These are phyloP conservation scores for Lantana camara DNA, from an alignment of 257 asterid genomes.

Conservation along the genomic window DNA sequence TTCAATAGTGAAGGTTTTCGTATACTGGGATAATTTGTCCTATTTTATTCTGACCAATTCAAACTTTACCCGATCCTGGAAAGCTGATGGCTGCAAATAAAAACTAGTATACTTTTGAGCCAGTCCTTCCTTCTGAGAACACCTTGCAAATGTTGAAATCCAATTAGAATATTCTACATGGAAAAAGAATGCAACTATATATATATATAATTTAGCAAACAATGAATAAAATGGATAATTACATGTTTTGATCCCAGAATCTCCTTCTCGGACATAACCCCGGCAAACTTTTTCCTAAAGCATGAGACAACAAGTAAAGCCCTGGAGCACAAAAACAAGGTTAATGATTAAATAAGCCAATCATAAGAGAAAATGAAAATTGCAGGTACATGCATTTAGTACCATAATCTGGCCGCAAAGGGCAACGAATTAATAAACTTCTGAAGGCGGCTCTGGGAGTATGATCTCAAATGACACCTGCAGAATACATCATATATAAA, in stretches of 20 bases:
- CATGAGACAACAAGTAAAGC: slow-evolving; percentile 61
- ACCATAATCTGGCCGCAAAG: slow-evolving; percentile 88
- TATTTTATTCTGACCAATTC: slow-evolving; percentile 17
- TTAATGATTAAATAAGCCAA: slow-evolving; percentile 24
- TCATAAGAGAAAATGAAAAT: background rate
- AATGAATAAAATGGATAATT: slow-evolving; percentile 29
- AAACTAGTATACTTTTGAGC: slow-evolving; percentile 67
- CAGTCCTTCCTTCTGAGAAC: slow-evolving; percentile 82
- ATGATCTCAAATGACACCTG: slow-evolving; percentile 65
- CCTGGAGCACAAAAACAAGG: slow-evolving; percentile 58
- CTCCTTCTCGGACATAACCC: slow-evolving; percentile 66
- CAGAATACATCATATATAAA: slow-evolving; percentile 25
- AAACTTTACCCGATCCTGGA: slow-evolving; percentile 53
- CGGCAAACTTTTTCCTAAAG: slow-evolving; percentile 67
- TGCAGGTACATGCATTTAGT: slow-evolving; percentile 22
- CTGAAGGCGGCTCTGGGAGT: slow-evolving; percentile 56
- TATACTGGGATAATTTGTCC: background rate
- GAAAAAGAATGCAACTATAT: slow-evolving; percentile 14
- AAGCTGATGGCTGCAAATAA: slow-evolving; percentile 56
- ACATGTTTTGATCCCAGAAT: slow-evolving; percentile 85
- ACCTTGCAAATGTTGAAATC: slow-evolving; percentile 58
- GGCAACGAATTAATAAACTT: slow-evolving; percentile 67
- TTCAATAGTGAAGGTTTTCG: slow-evolving; percentile 21
- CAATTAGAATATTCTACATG: slow-evolving; percentile 36
- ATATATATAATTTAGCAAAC: slow-evolving; percentile 9